Conservation (phyloP, 2,329 filamentous ascomycete species). For the Ampelomyces quisqualis region DNA sequence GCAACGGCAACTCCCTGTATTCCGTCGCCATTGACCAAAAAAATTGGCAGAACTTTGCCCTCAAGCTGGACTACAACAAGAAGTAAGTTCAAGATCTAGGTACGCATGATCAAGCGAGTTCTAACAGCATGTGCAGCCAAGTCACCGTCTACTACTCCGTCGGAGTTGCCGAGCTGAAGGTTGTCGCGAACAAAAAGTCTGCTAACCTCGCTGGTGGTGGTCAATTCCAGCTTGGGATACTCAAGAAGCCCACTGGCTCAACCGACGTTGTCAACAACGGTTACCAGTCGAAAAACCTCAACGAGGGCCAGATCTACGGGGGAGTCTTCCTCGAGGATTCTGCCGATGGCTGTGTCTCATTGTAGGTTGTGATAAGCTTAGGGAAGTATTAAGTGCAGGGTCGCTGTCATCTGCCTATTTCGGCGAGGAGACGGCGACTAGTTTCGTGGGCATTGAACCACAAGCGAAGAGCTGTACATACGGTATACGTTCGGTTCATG, state of each 20-base stretch:
- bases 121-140: slow-evolving; percentile 45
- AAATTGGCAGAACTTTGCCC: slow-evolving; percentile 63
- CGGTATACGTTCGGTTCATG: no score
- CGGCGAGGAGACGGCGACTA: no score
- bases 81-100: slow-evolving; percentile 47
- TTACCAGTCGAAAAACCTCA: slow-evolving; percentile 37
- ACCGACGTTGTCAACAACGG: slow-evolving; percentile 44
- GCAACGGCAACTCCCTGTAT: slow-evolving; percentile 48
- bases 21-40: slow-evolving; percentile 52
- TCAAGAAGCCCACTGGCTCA: slow-evolving; percentile 60
- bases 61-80: slow-evolving; percentile 58
- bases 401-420: no score
- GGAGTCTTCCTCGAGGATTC: slow-evolving; percentile 45
- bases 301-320: slow-evolving; percentile 45
- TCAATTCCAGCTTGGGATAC: slow-evolving; percentile 62
- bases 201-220: slow-evolving; percentile 60
- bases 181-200: slow-evolving; percentile 49
- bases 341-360: slow-evolving; percentile 35
- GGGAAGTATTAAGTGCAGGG: no score
- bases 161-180: slow-evolving; percentile 48
- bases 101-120: not conserved
- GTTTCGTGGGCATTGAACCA: no score
- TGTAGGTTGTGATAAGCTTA: no score
- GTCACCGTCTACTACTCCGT: slow-evolving; percentile 60
- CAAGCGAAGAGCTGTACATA: no score